Conservation (phyloP, 2,329 filamentous ascomycete species). For the Chaetomium sp. region DNA sequence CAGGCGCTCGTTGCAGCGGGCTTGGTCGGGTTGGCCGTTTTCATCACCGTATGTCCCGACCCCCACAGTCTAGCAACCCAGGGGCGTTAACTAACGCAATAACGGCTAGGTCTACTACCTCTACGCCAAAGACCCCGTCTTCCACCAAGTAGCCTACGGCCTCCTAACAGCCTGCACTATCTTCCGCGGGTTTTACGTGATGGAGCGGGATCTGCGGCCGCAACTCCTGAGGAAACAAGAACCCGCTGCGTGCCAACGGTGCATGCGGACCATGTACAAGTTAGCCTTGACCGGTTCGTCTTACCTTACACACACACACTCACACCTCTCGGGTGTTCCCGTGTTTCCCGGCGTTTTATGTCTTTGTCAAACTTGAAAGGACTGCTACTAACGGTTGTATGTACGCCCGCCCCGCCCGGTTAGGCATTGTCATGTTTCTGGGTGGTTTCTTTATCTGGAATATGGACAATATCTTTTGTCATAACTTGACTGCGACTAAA, state of each 20-base stretch:
- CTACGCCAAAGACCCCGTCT: conserved; percentile 71
- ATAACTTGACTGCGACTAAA: conserved; percentile 57
- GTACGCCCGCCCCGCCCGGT: no score
- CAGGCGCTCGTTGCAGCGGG: conserved; percentile 31
- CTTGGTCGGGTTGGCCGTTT: conserved; percentile 50
- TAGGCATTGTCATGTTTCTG: conserved; percentile 64
- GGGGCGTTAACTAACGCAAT: no score
- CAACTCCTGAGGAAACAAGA: conserved; percentile 37
- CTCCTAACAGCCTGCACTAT: conserved; percentile 64
- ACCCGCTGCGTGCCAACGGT: conserved; percentile 41
- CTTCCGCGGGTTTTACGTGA: conserved; percentile 67
- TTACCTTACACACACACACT: neutral
- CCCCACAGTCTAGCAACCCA: no score
- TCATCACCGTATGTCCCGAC: conserved; percentile 59
- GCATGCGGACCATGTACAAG: conserved; percentile 63
- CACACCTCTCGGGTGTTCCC: neutral
- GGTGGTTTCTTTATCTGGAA: conserved; percentile 72
- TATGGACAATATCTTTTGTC: conserved; percentile 71
- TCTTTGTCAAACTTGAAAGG: neutral
- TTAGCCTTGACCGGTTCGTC: conserved; percentile 54
- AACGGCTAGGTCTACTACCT: conserved; percentile 67
- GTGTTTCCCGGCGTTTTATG: no score
- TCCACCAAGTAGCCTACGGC: conserved; percentile 76
- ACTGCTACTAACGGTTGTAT: conserved; percentile 1
- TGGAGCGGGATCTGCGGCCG: conserved; percentile 48